Evolutionary conservation across 257 asterid species (phyloP), one percentile per base, ranked within the genome.

Genomic region (Marsdenia floribunda): DNA sequence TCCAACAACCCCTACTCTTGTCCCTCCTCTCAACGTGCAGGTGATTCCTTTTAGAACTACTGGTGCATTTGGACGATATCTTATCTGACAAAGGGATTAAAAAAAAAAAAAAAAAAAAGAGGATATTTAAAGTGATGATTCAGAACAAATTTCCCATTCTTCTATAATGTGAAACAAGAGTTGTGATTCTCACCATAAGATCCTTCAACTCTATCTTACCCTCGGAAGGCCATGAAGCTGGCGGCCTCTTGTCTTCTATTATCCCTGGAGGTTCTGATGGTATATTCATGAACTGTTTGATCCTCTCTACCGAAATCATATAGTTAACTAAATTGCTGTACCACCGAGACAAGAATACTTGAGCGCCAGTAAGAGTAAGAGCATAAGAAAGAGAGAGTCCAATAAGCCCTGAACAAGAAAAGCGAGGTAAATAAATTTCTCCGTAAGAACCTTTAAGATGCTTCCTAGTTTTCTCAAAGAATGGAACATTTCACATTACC

Each of bases 301-400:
- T 90, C 76, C 97, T 83, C 75, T 92, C 96, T 18, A 89, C 89
- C 0, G 97, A 92, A 70, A 92, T 80, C 24, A 88, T 86, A 70
- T 78, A 87, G 66, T 90, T 89, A 60, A 84, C 85, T 69, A 91
- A 86, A 71, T 74, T 84, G 72, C 93, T 83, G 55, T 88, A 90
- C 93, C 94, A 90, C 78, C 91, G 79, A 7, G 86, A 60, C 9
- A 87, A 63, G 75, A 85, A 90, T 46, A 90, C 93, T 71, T 90
- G 97, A 19, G 90, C 79, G 50, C 67, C 72, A 19, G 89, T 80
- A 42, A 91, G 80, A 15, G 88, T 78, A 75, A 91, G 83, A n/a
- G 93, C 96, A 76, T 90, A 91, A 0, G 96, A 91, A 76, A 91
- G 88, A 46, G 93, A 88, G 19, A 91, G 91, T 47, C 97, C 97